Evolutionary conservation across 2,329 filamentous ascomycete species (phyloP), one percentile per base, ranked within the genome.

Genomic region (Lachnellula hyalina): DNA sequence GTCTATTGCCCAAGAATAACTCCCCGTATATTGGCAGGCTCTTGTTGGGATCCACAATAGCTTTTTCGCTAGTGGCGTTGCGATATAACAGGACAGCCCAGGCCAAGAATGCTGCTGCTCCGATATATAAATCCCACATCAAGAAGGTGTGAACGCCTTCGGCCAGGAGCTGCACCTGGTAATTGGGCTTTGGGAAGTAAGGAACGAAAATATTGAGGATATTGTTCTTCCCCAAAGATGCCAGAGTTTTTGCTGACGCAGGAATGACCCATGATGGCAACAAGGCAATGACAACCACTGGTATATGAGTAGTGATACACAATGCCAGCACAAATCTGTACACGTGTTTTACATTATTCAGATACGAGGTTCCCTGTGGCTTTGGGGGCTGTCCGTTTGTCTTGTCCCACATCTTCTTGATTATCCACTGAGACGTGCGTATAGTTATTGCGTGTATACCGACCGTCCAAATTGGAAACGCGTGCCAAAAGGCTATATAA

Each of bases 401-500:
- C 14, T 62, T 32, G 36, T 47, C 19, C 15, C 47, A 42, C 5
- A 50, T 66, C 5, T 41, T 62, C 42, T 52, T 67, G 64, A 40
- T 21, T 12, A 62, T 17, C 12, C 38, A 38, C 25, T 50, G 47
- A 11, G 28, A 52, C 11, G 47, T 17, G 8, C 25, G 52, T n/a
- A 48, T 51, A 3, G 72, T 59, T 1, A 66, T 19, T 2, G 62
- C 69, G 5, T 74, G 71, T n/a, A 74, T 59, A 11, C 77, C 49
- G 3, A 71, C 71, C 6, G 77, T 72, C 63, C 72, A 76, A 17
- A 77, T 61, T 0, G 78, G 76, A 66, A 78, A 81, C 4, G 72
- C 67, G 58, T 81, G 77, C 76, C 78, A 80, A 46, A 75, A 59
- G 1, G 75, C 75, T 25, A 78, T 75, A 53, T 74, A 71, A 21